phyloP scores from a whole-genome alignment of 176 grass and related monocot species.

The Aechmea fasciata region DNA sequence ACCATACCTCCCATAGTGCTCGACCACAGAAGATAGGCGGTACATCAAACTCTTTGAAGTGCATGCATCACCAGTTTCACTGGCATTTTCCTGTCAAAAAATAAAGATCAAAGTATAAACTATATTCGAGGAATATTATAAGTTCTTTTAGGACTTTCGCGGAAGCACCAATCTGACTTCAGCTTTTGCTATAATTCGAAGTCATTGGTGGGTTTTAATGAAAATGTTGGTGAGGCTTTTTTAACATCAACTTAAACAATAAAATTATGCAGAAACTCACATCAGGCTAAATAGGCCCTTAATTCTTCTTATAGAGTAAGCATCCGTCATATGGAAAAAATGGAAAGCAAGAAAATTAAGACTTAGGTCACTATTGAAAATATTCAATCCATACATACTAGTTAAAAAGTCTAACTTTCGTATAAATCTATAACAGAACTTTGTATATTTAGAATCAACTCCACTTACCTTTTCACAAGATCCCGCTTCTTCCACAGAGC shows the following conservation, averaged over 20 bases:
- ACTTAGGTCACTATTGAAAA: not conserved
- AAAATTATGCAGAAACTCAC: no score
- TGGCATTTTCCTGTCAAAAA: slow-evolving; percentile 17
- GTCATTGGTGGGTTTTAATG: no score
- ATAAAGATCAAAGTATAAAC: not conserved
- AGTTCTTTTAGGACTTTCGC: no score
- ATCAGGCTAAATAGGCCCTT: no score
- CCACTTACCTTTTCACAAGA: no score
- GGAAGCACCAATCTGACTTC: not conserved
- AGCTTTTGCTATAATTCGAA: no score
- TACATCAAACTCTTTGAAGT: slow-evolving; percentile 31
- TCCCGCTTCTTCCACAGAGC: not conserved
- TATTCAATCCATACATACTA: not conserved
- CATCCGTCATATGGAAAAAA: no score
- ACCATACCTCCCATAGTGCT: slow-evolving; percentile 69
- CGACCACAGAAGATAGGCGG: slow-evolving; percentile 59
- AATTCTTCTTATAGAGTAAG: no score
- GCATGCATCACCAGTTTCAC: slow-evolving; percentile 10
- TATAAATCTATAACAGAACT: not conserved
- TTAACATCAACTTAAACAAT: not conserved
- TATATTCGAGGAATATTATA: not conserved
- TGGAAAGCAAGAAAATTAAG: no score
- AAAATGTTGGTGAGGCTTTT: not conserved
- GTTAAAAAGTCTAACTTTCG: not conserved
- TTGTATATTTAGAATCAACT: no score